Evolutionary conservation across 768 basidiomycete species (phyloP), one percentile per base, ranked within the genome.

Genomic region (Suillus luteus): DNA sequence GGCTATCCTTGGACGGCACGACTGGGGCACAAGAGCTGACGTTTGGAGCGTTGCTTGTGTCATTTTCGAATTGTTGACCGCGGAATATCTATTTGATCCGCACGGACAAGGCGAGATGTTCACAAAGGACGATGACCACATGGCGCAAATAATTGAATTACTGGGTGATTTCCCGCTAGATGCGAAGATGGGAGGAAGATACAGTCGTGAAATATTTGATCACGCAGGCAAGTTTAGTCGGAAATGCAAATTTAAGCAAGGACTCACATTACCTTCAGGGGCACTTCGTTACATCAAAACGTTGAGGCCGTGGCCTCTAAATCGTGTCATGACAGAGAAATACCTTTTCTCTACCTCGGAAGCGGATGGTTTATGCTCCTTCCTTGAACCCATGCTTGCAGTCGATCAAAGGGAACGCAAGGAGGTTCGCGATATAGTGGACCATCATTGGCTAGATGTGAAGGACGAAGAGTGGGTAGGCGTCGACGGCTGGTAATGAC

Each of bases 61-160:
- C 71, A 85, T 92, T 49, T 97, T 97, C 69, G 95, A 97, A 75
- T 82, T 97, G 66, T 79, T 96, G 65, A 95, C 93, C 1, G 92
- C 92, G 24, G 95, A 96, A 74, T 95, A 90, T 73, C 84, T 97
- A 48, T 96, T 97, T 73, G 95, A 96, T 72, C 93, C 93, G 17
- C 91, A 92, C 65, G 87, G 86, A 33, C 90, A 92, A 75, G 86
- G 87, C 31, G 88, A 89, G 67, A 77, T 91, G 54, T 96, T 93
- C 71, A 89, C 87, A 64, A 95, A 95, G 76, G 95, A 97, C 75
- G 95, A 96, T 71, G 96, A 98, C 74, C 95, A 97, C 69, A 87
- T 96, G 84, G 95, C 95, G 41, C 95, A 96, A 78, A 93, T 96
- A 65, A 89, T 96, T 62, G 95, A 97, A 79, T 81, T 97, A 11